Percentiles rank a stretch among this genome's conserved stretches.
phyloP scores from a whole-genome alignment of 306 rosid genomes.

The Begonia masoniana region DNA sequence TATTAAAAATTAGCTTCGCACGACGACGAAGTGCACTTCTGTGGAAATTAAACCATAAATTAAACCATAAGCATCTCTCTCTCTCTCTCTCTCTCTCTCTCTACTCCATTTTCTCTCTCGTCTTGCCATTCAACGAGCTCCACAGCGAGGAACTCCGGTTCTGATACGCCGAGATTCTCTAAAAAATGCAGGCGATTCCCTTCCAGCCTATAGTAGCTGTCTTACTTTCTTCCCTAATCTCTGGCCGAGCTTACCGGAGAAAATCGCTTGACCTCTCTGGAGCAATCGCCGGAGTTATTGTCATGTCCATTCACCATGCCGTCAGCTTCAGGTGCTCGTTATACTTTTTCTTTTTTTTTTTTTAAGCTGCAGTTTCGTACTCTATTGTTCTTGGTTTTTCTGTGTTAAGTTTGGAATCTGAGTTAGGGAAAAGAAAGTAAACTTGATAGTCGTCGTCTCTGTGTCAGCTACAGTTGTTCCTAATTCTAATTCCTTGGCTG shows the following conservation, averaged over 20 bases:
- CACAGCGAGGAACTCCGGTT: too few relatives aligned
- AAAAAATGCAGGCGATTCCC: constrained; percentile 18
- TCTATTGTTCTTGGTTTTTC: background rate
- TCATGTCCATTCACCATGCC: constrained; percentile 53
- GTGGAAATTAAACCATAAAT: too few relatives aligned
- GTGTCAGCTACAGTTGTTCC: too few relatives aligned
- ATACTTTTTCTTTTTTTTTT: background rate
- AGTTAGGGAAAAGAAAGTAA: background rate
- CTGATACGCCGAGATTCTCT: too few relatives aligned
- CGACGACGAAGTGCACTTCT: too few relatives aligned
- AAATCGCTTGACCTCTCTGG: constrained; percentile 75
- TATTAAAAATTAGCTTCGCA: too few relatives aligned
- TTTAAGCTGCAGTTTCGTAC: background rate
- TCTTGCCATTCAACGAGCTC: too few relatives aligned
- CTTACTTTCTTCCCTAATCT: constrained; percentile 27
- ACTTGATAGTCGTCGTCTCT: background rate
- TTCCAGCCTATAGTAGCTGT: constrained; percentile 37
- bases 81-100: too few relatives aligned
- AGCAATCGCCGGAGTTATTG: constrained; percentile 56
- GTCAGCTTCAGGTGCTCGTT: constrained; percentile 41
- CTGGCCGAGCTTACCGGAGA: constrained; percentile 37
- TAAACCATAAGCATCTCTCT: too few relatives aligned
- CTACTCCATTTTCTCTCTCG: too few relatives aligned
- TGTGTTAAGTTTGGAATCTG: background rate
- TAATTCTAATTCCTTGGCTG: too few relatives aligned